Base-by-base conservation (phyloP, 192 early-diverging fungal species). In the Pilobolus umbonatus region DNA sequence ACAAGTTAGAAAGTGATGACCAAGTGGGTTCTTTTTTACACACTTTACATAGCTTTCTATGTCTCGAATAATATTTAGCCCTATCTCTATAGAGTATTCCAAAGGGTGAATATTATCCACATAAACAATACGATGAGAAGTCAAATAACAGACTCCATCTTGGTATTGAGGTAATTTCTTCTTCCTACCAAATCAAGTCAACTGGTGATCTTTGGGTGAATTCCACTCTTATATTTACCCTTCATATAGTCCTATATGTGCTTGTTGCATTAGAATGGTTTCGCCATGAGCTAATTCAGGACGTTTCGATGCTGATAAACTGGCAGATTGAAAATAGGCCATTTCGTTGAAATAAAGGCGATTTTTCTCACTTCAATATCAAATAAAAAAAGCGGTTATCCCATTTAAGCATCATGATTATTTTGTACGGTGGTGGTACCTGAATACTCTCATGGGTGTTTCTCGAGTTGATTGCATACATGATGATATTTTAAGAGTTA, bases 81-180 rank as follows among this genome's bases (percentile, higher is more conserved):
- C 63, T 24, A 86, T 45, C 15, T 74, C 78, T 6, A 83, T 71
- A 6, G 88, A 89, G 24, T 81, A 57, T 34, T 73, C 65, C 4
- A 61, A 67, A 2, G 87, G 81, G 9, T 69, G 57, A 30, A 77
- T 72, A 40, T 74, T 70, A 66, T 91, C 85, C 14, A 95, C 82
- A 72, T 91, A 95, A n/a, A 93, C 67, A 28, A 95, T 66, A 24
- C 90, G 78, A 55, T 85, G 82, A 3, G 69, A 75, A 7, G 93
- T 92, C 43, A 89, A 62, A 55, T 91, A 92, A 17, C 82, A 76
- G 0, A 83, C 80, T 5, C 93, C 93, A 55, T 78, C 80, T 60
- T 89, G 85, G 62, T 83, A 85, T 35, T 84, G 75, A 26, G 78
- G 72, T 35, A 79, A 54, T 52, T 85, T 84, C 3, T 61, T 43